Evolutionary conservation across 345 rosid genomes (phyloP), one percentile per base, ranked within the genome.

Genomic region (Moricandia arvensis): DNA sequence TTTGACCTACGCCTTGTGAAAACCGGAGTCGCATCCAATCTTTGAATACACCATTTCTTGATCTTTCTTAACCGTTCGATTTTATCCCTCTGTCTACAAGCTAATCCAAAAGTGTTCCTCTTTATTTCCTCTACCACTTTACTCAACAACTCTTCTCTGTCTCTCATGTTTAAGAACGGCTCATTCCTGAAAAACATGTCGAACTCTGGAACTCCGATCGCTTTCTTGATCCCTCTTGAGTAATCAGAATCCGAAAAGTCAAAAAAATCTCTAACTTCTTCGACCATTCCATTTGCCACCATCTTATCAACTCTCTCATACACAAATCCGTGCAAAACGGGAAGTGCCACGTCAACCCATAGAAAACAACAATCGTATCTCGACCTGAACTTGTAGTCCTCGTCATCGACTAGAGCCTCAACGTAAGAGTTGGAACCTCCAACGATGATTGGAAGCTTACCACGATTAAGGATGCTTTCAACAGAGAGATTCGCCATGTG

Each of bases 361-460:
- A 30, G 83, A 30, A 89, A 89, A 74, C 87, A 89, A 26, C 88
- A 91, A 15, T 91, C 93, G 35, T 87, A 89, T 30, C 65, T 79
- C 2, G 88, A 80, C 59, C 87, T 59, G 47, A 86, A 85, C 35
- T 61, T 69, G 18, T 60, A 80, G 16, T 84, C 85, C 17, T 71
- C 65, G 9, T 79, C 82, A 7, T 86, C 84, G 7, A 87, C 77
- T 29, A 91, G 74, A 53, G 92, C 85, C 43, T 91, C 91, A 8
- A 89, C 73, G 83, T 84, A 87, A 0, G 94, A 87, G 81, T 89
- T 91, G 10, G 94, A 91, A 34, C 97, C 97, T 64, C 97, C 97
- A 35, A 84, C 94, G 53, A 91, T 77, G 69, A 91, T 75, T 34
- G 97, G 97, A 70, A 85, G 85, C 73, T 73, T 73, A 1, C 89